Conservation (phyloP, 192 early-diverging fungal species). For the Coemansia sp. region DNA sequence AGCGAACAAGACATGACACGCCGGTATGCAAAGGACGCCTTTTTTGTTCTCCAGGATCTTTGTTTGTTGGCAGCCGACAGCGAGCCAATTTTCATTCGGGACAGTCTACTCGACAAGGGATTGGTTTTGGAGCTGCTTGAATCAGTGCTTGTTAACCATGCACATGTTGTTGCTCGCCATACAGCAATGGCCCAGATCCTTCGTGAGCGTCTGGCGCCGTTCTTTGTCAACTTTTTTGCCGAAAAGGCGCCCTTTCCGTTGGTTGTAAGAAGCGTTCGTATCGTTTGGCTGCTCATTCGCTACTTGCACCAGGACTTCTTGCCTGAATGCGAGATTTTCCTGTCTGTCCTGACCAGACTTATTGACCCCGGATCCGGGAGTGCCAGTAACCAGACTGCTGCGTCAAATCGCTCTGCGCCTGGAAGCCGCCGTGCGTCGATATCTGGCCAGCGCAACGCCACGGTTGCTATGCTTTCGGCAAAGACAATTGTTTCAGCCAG, state of each 20-base stretch:
- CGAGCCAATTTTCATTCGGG: slow-evolving; percentile 63
- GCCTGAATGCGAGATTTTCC: slow-evolving; percentile 93
- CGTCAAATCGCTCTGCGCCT: slow-evolving; percentile 1
- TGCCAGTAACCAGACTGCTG: background rate
- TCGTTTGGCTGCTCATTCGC: slow-evolving; percentile 78
- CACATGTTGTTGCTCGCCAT: slow-evolving; percentile 77
- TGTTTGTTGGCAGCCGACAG: slow-evolving; percentile 76
- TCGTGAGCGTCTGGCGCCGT: slow-evolving; percentile 82
- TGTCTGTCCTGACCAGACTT: slow-evolving; percentile 84
- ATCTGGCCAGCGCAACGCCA: background rate
- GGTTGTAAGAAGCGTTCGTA: slow-evolving; percentile 78
- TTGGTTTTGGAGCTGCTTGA: slow-evolving; percentile 95
- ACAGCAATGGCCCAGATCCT: slow-evolving; percentile 69
- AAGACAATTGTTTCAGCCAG: slow-evolving; percentile 1
- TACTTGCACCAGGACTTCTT: slow-evolving; percentile 39
- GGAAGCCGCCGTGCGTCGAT: slow-evolving; percentile 17
- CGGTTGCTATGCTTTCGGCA: background rate
- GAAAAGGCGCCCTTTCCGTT: slow-evolving; percentile 75
- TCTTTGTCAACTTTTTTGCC: slow-evolving; percentile 94
- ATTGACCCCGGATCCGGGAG: slow-evolving; percentile 68
- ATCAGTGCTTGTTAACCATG: slow-evolving; percentile 79
- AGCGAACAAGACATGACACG: slow-evolving; percentile 40
- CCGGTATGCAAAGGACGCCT: slow-evolving; percentile 79
- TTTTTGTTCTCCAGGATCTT: slow-evolving; percentile 86
- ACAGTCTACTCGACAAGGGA: slow-evolving; percentile 57